Conservation (phyloP, 225 moss, liverwort and hornwort genomes). For the Rhytidiadelphus loreus region DNA sequence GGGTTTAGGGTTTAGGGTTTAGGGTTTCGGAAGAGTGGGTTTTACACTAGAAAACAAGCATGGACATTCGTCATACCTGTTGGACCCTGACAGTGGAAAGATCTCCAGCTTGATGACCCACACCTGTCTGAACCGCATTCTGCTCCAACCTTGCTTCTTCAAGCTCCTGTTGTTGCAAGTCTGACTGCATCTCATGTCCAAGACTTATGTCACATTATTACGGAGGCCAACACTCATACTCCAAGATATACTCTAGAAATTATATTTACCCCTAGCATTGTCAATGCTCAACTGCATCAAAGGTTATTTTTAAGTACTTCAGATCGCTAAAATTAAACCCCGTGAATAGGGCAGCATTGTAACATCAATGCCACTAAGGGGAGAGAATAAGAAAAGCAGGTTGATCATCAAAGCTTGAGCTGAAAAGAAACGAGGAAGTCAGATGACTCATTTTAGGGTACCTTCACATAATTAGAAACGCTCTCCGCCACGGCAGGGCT, state of each 20-base stretch:
- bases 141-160: conserved; percentile 28
- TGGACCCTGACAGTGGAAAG: conserved; percentile 13
- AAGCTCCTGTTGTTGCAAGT: conserved; percentile 61
- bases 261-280: neutral
- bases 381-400: neutral
- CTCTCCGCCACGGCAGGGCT: conserved; percentile 34
- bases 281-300: neutral
- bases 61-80: conserved; percentile 29
- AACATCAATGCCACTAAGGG: neutral
- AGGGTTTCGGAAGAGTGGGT: neutral
- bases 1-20: neutral
- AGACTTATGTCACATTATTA: neutral
- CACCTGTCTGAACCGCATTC: conserved; percentile 22
- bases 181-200: conserved; percentile 45
- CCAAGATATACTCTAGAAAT: neutral
- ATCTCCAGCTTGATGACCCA: conserved; percentile 23
- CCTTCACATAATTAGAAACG: conserved; percentile 73
- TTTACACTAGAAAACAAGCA: neutral
- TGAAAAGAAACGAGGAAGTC: neutral
- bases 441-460: neutral
- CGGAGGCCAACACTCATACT: neutral
- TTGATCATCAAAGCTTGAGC: neutral
- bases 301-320: neutral
- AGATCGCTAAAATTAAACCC: neutral
- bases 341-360: neutral